Evolutionary conservation across 306 rosid species (phyloP).

Genomic region (Quercus aquifolioides): DNA sequence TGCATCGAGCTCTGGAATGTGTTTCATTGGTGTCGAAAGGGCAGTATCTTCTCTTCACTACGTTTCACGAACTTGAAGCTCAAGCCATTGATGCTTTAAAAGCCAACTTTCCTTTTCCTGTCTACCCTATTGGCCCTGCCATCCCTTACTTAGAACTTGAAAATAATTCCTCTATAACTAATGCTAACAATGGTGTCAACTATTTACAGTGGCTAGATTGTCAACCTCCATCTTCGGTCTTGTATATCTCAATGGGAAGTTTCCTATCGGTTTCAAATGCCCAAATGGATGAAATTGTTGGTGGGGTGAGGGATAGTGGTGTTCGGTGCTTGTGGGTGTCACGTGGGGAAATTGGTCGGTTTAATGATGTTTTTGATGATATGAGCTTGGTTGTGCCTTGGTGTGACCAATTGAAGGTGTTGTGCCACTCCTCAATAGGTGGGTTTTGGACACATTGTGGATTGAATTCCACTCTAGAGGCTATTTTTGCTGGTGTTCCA

Average conservation of each 20-base stretch:
- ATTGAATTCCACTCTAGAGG: constrained; percentile 44
- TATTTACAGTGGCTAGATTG: constrained; percentile 34
- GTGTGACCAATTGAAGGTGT: constrained; percentile 51
- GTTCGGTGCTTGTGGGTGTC: constrained; percentile 37
- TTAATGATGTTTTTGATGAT: constrained; percentile 11
- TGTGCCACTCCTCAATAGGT: constrained; percentile 37
- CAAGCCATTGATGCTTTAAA: constrained; percentile 19
- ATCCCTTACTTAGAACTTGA: constrained; percentile 22
- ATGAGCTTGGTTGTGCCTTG: constrained; percentile 32
- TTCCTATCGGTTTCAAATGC: constrained; percentile 27
- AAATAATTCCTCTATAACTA: not conserved
- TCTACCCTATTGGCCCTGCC: constrained; percentile 37
- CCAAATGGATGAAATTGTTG: constrained; percentile 42
- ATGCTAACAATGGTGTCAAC: not conserved
- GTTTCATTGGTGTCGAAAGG: constrained; percentile 22
- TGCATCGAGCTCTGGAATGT: constrained; percentile 17
- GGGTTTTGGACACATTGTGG: constrained; percentile 45
- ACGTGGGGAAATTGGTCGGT: constrained; percentile 20
- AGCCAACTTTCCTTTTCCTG: constrained; percentile 16
- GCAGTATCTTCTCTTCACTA: constrained; percentile 24
- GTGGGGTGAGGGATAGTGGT: constrained; percentile 29
- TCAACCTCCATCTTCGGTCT: constrained; percentile 39
- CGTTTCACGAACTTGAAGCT: constrained; percentile 32
- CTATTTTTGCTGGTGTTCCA: constrained; percentile 36
- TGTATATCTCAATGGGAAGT: constrained; percentile 41